Percentiles rank a stretch among this genome's conserved stretches.
Conservation (phyloP, 345 rosid genomes). For the Geranium rotundifolium region DNA sequence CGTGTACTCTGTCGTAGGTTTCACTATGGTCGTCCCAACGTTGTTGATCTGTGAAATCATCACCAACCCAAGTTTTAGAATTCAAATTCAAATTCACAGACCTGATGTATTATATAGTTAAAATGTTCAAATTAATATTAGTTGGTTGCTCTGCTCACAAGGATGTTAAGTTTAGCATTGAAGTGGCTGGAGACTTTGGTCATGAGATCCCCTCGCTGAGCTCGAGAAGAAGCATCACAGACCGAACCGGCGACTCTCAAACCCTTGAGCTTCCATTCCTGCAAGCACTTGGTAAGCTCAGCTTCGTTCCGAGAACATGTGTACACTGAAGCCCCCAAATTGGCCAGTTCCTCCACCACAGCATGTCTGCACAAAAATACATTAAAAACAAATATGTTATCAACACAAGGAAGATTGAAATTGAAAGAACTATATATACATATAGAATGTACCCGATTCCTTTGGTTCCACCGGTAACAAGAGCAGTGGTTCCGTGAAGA, state of each 20-base stretch:
- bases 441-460: slow-evolving; percentile 56
- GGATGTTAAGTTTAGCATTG: slow-evolving; percentile 38
- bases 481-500: slow-evolving; percentile 38
- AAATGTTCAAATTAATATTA: too few relatives aligned
- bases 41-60: slow-evolving; percentile 34
- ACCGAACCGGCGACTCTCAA: slow-evolving; percentile 36
- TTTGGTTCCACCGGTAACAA: slow-evolving; percentile 57
- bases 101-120: too few relatives aligned
- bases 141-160: slow-evolving; percentile 16
- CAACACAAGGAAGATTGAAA: background rate
- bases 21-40: slow-evolving; percentile 28
- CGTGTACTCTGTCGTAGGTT: slow-evolving; percentile 24
- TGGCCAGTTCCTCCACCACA: slow-evolving; percentile 43
- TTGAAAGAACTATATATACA: too few relatives aligned
- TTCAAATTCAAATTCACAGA: too few relatives aligned
- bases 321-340: slow-evolving; percentile 39
- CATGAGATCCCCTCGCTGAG: slow-evolving; percentile 31
- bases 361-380: slow-evolving; percentile 24
- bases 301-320: slow-evolving; percentile 18
- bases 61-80: too few relatives aligned
- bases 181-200: slow-evolving; percentile 24
- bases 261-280: slow-evolving; percentile 34
- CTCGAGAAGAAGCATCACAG: slow-evolving; percentile 34
- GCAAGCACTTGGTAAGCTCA: slow-evolving; percentile 20
- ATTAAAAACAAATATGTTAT: background rate